Evolutionary conservation across 1,139 yeast species (phyloP), one percentile per base, ranked within the genome.

Genomic region (Geotrichum australiense): DNA sequence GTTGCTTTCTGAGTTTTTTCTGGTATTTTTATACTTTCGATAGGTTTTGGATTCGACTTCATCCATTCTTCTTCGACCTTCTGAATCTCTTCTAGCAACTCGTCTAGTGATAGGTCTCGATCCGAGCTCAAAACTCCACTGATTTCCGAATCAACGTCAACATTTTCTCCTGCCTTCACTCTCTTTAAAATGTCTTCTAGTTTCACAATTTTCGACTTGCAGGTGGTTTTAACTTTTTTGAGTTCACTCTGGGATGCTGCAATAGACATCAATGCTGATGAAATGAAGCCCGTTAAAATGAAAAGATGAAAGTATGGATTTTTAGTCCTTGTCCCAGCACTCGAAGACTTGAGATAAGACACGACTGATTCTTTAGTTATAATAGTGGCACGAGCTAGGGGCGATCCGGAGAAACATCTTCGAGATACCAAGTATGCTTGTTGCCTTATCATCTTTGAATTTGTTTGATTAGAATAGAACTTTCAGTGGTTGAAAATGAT

Each of bases 11-110:
- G 36, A 8, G 16, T 11, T 10, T n/a, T n/a, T n/a, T n/a, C n/a
- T n/a, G n/a, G n/a, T n/a, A n/a, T 11, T 22, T 14, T 18, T 21
- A 19, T 12, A 22, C n/a, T 7, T 16, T 6, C 15, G 21, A 16
- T 11, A 11, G 8, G 30, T 7, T 26, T 33, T 8, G 46, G 48
- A 8, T 21, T 30, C 4, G 47, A 37, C 16, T 35, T 38, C 30
- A 45, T 45, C 48, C 48, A 45, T 27, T 40, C 46, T n/a, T 35
- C 38, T 30, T 45, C 48, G 2, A 46, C 46, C 27, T 25, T 11
- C 14, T 42, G 42, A 20, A 45, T 45, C 14, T 41, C 46, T 2
- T 29, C 27, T 25, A 45, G 34, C 24, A 45, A 26, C 24, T 45
- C 48, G 10, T 39, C 48, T 10, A 45, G 24, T 3, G 46, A 24